Evolutionary conservation across 352 stramenopile genomes (phyloP).

Genomic region (Phytopythium chamaehyphon): DNA sequence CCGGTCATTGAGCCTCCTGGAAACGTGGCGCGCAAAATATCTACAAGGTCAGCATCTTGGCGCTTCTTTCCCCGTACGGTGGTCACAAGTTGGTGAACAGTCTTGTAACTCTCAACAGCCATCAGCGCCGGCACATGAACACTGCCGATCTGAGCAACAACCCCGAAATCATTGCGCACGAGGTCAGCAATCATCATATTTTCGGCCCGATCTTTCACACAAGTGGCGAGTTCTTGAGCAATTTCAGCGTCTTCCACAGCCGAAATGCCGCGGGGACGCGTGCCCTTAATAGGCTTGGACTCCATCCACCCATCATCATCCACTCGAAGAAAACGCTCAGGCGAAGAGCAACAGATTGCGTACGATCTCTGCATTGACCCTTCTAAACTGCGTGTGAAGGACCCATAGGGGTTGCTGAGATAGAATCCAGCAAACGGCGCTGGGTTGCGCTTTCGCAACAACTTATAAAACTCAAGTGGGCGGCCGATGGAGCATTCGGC

Average conservation of each 20-base stretch:
- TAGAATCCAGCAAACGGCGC: conserved; percentile 94
- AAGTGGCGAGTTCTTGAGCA: conserved; percentile 67
- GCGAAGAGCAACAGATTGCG: conserved; percentile 94
- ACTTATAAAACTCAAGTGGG: conserved; percentile 84
- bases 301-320: conserved; percentile 80
- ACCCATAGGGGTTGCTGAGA: conserved; percentile 46
- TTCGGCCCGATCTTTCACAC: conserved; percentile 93
- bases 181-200: conserved; percentile 99
- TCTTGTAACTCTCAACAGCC: conserved; percentile 94
- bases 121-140: conserved; percentile 94
- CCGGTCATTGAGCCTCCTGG: conserved; percentile 98
- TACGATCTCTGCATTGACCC: conserved; percentile 41
- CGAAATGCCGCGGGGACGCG: conserved; percentile 51
- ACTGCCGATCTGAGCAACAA: conserved; percentile 89
- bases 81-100: conserved; percentile 97
- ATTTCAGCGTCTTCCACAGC: conserved; percentile 55
- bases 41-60: conserved; percentile 60
- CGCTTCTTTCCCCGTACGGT: conserved; percentile 87
- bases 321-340: conserved; percentile 93
- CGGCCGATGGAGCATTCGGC: conserved; percentile 32
- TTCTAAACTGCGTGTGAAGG: conserved; percentile 13
- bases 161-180: conserved; percentile 93
- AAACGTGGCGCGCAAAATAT: conserved; percentile 94
- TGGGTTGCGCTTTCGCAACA: conserved; percentile 90
- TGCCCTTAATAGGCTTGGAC: conserved; percentile 98